These are phyloP conservation scores for Cucurbitaria berberidis DNA, from an alignment of 2,329 filamentous ascomycete species.

Conservation along the genomic window DNA sequence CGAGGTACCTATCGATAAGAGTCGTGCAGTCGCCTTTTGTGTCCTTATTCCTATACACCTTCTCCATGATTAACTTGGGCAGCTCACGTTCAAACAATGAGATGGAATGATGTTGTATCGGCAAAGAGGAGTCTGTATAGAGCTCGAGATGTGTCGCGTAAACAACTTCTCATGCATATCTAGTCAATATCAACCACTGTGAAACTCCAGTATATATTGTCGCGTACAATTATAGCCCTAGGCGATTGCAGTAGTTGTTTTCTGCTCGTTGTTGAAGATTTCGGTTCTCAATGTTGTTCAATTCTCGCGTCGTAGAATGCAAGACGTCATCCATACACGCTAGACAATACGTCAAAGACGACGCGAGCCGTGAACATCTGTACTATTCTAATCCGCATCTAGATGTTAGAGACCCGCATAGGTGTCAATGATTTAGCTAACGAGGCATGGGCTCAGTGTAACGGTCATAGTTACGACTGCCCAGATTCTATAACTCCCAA, in stretches of 20 bases:
- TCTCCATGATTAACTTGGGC: no score
- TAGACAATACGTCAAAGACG: conserved; percentile 20
- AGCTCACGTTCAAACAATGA: no score
- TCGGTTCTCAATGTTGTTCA: background rate
- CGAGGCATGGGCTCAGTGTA: conserved; percentile 2
- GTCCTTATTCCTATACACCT: no score
- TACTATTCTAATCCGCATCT: conserved; percentile 1
- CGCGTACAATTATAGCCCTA: background rate
- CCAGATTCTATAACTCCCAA: background rate
- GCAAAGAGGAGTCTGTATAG: background rate
- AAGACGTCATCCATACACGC: conserved; percentile 30
- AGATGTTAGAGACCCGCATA: conserved; percentile 3
- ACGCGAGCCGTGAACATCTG: conserved; percentile 9
- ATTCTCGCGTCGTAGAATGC: conserved; percentile 16
- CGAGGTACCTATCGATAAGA: background rate
- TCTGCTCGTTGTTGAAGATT: background rate
- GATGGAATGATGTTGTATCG: background rate
- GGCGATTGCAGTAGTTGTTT: no score
- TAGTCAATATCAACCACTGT: background rate
- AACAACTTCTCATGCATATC: background rate
- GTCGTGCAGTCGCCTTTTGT: background rate
- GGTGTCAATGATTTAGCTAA: conserved; percentile 13
- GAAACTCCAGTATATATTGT: background rate
- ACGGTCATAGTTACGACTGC: background rate
- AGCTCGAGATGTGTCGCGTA: background rate